Evolutionary conservation across 768 basidiomycete genomes (phyloP).

Genomic region (Boletus subcaerulescens): DNA sequence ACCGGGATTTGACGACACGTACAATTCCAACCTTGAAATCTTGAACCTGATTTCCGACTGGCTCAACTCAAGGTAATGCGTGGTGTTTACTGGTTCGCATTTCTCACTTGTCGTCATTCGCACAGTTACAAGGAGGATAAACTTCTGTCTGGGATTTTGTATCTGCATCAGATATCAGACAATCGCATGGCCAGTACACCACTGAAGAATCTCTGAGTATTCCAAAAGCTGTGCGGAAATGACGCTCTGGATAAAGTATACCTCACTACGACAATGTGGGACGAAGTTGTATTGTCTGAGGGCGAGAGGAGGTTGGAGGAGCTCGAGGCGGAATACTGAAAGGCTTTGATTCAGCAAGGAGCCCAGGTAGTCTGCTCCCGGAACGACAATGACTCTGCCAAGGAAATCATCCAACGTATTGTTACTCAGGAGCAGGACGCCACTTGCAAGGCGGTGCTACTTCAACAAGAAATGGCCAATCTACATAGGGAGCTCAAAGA

Average conservation of each 20-base stretch:
- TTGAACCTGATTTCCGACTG: too few relatives aligned
- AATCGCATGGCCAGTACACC: too few relatives aligned
- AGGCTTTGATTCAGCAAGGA: constrained; percentile 7
- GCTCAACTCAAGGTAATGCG: too few relatives aligned
- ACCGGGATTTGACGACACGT: neutral
- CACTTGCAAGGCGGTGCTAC: neutral
- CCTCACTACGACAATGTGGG: constrained; percentile 14
- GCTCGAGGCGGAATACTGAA: constrained; percentile 6
- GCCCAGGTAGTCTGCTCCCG: constrained; percentile 8
- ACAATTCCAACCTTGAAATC: too few relatives aligned
- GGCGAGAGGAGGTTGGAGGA: constrained; percentile 18
- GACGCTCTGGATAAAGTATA: constrained; percentile 30
- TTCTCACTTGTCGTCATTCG: neutral
- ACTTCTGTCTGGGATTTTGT: too few relatives aligned
- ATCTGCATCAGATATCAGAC: too few relatives aligned
- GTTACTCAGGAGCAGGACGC: neutral
- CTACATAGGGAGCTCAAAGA: constrained; percentile 8
- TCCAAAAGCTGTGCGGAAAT: constrained; percentile 28
- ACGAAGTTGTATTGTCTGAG: too few relatives aligned
- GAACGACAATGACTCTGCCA: constrained; percentile 8
- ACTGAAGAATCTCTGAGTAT: constrained; percentile 30
- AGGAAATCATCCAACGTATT: constrained; percentile 7
- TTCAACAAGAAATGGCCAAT: constrained; percentile 9
- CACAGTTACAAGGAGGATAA: constrained; percentile 6
- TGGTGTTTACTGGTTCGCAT: neutral